Evolutionary conservation across 495 filamentous ascomycete genomes (phyloP), one percentile per base, ranked within the genome.

Genomic region (Aspergillus wentii): DNA sequence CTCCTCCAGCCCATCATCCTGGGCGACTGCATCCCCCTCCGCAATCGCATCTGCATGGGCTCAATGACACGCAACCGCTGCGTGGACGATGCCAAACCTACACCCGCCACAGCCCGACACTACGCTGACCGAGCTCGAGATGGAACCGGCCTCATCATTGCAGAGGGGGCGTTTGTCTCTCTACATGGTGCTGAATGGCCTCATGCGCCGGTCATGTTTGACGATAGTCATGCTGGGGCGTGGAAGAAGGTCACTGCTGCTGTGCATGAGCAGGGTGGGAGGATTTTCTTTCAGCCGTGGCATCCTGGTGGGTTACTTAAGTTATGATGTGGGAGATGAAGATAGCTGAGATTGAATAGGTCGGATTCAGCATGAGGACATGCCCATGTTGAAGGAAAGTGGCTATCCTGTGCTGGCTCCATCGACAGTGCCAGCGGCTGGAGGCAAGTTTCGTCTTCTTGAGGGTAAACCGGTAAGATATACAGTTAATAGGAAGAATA

Each of bases 251-350:
- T 82, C 13, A 76, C 74, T 2, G 70, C 73, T 32, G 70, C 64
- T 10, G 78, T 83, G 14, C 80, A 84, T 58, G 59, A 54, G 20
- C 68, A 70, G 15, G 72, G 74, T 21, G 59, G 66, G 19, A 71
- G 61, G 42, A 82, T 83, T 41, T 79, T 59, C 52, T 46, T 63
- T 33, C 80, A 85, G 62, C 64, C 83, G 17, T 80, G 78, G 77
- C 66, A 71, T 13, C 54, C 78, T 9, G 80, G 80, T 10, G 66
- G 16, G 35, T 33, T 17, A 4, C 17, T n/a, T 10, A 8, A 14
- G 11, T 16, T 2, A 11, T 26, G 3, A 23, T 23, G 14, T 13
- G 6, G 18, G 21, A 14, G 19, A 23, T 14, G 14, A 6, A 26
- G 9, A n/a, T 13, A 18, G 33, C 18, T 23, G 10, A 22, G 18